A percentile compares a stretch with the other conserved stretches of the same genome.
phyloP scores from a whole-genome alignment of 306 rosid species.

The Morella rubra region DNA sequence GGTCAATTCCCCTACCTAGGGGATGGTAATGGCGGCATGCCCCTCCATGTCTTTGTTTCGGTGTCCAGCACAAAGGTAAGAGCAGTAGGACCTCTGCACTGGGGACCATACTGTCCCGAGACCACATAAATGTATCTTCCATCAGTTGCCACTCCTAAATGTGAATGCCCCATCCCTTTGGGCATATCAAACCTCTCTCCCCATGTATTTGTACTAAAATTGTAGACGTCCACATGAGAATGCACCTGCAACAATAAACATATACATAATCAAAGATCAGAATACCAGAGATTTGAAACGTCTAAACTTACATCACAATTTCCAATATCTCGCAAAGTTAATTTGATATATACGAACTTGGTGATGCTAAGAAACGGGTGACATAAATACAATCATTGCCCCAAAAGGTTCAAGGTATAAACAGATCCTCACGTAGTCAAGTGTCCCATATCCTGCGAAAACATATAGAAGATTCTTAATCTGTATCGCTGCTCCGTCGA shows the following conservation, averaged over 20 bases:
- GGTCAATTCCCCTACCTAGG: conserved; percentile 56
- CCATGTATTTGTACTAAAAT: conserved; percentile 65
- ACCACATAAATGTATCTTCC: conserved; percentile 79
- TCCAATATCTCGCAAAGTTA: not conserved
- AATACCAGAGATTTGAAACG: not conserved
- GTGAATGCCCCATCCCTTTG: conserved; percentile 85
- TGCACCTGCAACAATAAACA: conserved; percentile 59
- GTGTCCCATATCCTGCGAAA: conserved; percentile 71
- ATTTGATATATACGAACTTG: not conserved
- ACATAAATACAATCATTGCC: not conserved
- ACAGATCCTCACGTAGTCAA: conserved; percentile 57
- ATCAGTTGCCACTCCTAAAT: conserved; percentile 84
- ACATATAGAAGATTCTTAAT: conserved; percentile 63
- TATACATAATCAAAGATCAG: not conserved
- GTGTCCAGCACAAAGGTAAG: conserved; percentile 67
- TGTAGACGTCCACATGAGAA: conserved; percentile 73
- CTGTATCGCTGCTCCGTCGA: conserved; percentile 81
- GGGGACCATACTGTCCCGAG: conserved; percentile 85
- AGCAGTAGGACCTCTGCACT: conserved; percentile 74
- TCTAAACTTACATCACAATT: not conserved
- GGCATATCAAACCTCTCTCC: conserved; percentile 61
- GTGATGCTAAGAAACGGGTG: not conserved
- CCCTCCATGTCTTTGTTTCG: conserved; percentile 60
- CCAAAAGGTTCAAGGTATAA: not conserved
- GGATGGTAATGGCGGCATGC: conserved; percentile 66